Evolutionary conservation across 345 rosid genomes (phyloP).

Genomic region (Hypericum androsaemum): DNA sequence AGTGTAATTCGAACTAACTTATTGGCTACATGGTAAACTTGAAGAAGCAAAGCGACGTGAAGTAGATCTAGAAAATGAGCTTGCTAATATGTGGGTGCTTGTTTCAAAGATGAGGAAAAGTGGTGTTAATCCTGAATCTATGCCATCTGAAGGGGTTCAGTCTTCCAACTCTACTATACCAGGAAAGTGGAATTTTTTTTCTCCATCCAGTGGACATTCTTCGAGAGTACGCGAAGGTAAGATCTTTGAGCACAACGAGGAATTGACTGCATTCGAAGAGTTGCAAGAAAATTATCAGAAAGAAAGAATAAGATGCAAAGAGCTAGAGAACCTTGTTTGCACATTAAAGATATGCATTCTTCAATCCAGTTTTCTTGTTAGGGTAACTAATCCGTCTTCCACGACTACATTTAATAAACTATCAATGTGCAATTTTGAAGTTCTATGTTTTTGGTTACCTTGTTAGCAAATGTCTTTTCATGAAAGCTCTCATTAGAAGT

Average conservation of each 20-base stretch:
- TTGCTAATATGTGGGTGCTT: conserved; percentile 55
- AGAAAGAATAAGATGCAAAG: conserved; percentile 41
- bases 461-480: no score
- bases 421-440: neutral
- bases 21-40: conserved; percentile 27
- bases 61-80: conserved; percentile 46
- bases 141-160: conserved; percentile 12
- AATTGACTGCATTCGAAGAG: conserved; percentile 18
- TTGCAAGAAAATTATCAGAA: conserved; percentile 24
- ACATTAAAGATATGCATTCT: conserved; percentile 39
- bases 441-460: neutral
- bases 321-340: conserved; percentile 34
- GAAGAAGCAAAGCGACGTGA: conserved; percentile 43
- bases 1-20: no score
- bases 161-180: conserved; percentile 13
- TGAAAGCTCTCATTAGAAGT: no score
- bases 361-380: neutral
- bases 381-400: neutral
- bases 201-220: conserved; percentile 17
- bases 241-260: conserved; percentile 17
- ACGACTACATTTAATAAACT: neutral
- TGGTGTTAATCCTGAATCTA: conserved; percentile 20
- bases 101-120: conserved; percentile 39
- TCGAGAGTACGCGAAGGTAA: conserved; percentile 21
- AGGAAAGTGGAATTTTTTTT: conserved; percentile 19